These are phyloP conservation scores for Exserohilum turcica DNA, from an alignment of 2,329 filamentous ascomycete genomes.

Conservation along the genomic window DNA sequence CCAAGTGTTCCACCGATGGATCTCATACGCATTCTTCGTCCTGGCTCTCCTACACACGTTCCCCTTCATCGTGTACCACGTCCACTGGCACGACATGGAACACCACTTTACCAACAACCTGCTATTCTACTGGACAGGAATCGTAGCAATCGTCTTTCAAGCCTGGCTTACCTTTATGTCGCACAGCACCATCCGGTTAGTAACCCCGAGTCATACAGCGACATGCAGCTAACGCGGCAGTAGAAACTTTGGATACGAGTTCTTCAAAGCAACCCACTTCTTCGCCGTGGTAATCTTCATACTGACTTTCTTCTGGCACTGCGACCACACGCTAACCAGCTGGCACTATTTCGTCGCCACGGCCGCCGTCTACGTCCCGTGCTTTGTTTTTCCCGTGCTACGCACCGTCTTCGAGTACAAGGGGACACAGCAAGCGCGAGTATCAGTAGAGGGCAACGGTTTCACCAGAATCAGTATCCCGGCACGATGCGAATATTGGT, in stretches of 20 bases:
- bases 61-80: conserved; percentile 62
- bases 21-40: conserved; percentile 57
- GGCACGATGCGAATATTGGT: conserved; percentile 51
- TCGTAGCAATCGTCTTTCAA: conserved; percentile 60
- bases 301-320: conserved; percentile 66
- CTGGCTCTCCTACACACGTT: conserved; percentile 64
- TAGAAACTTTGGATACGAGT: conserved; percentile 63
- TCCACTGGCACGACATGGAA: conserved; percentile 56
- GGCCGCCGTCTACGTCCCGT: conserved; percentile 57
- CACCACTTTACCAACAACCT: conserved; percentile 51
- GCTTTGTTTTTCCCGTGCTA: conserved; percentile 53
- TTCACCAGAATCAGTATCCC: conserved; percentile 29
- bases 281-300: conserved; percentile 60
- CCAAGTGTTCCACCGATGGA: conserved; percentile 47
- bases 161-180: conserved; percentile 63
- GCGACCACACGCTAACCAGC: conserved; percentile 51
- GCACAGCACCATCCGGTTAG: conserved; percentile 56
- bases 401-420: conserved; percentile 59
- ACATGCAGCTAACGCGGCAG: neutral
- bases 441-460: conserved; percentile 38
- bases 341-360: conserved; percentile 67
- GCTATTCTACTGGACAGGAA: conserved; percentile 61
- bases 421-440: conserved; percentile 50
- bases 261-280: conserved; percentile 65
- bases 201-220: neutral